Evolutionary conservation across 805 yeast species (phyloP).

Genomic region (Saccharomycopsis javanensis): DNA sequence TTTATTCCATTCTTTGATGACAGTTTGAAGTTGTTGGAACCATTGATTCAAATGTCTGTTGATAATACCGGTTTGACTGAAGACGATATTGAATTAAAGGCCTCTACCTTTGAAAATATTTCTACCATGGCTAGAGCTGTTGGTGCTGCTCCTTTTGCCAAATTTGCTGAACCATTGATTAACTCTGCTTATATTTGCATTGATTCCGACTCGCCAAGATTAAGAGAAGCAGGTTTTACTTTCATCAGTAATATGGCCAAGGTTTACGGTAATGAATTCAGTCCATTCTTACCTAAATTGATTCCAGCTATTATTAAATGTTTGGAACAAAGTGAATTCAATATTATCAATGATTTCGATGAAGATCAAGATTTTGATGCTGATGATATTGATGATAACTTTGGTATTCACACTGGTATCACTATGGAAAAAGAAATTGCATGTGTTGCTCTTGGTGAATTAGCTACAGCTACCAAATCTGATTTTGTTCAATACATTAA

Average conservation of each 20-base stretch:
- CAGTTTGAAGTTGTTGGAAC: constrained; percentile 73
- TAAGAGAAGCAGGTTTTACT: constrained; percentile 91
- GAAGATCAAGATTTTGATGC: constrained; percentile 50
- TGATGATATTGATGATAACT: constrained; percentile 57
- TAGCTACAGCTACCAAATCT: constrained; percentile 78
- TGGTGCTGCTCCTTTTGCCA: constrained; percentile 79
- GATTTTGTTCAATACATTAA: constrained; percentile 73
- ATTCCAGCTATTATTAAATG: constrained; percentile 79
- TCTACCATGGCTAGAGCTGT: constrained; percentile 96
- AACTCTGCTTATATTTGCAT: constrained; percentile 79
- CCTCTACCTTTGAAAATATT: constrained; percentile 84
- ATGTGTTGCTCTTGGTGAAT: constrained; percentile 79
- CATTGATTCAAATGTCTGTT: constrained; percentile 62
- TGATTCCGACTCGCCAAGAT: constrained; percentile 66
- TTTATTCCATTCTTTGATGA: constrained; percentile 79
- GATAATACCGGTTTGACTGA: constrained; percentile 70
- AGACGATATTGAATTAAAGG: constrained; percentile 85
- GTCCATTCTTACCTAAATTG: constrained; percentile 72
- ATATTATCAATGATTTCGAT: constrained; percentile 40
- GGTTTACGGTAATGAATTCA: constrained; percentile 85
- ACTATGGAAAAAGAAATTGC: constrained; percentile 95
- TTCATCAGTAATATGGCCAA: constrained; percentile 90
- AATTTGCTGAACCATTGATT: constrained; percentile 79
- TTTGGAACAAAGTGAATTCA: constrained; percentile 79
- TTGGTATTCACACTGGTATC: constrained; percentile 88